A percentile compares a stretch with the other conserved stretches of the same genome.
phyloP scores from a whole-genome alignment of 139 green algal species.

The Axilococcus clingmanii region DNA sequence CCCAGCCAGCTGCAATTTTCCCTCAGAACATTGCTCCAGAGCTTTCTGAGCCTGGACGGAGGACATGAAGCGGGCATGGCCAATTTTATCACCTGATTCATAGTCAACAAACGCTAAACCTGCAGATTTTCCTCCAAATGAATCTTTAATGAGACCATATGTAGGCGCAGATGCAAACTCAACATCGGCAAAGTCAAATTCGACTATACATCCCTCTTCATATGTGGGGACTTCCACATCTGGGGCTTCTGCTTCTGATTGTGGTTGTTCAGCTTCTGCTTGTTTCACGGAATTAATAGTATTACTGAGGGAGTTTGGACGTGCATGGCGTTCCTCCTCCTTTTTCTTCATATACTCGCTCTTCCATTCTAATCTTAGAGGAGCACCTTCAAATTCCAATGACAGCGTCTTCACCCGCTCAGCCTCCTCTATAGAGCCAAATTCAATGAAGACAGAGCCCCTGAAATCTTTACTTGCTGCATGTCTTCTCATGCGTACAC shows the following conservation, averaged over 20 bases:
- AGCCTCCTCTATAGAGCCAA: conserved; percentile 38
- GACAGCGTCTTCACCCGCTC: conserved; percentile 11
- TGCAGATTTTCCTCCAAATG: conserved; percentile 34
- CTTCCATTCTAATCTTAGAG: conserved; percentile 55
- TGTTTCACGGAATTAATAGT: background rate
- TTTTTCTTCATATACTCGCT: conserved; percentile 51
- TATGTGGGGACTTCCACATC: conserved; percentile 5
- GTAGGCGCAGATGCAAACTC: conserved; percentile 22
- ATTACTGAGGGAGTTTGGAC: conserved; percentile 9
- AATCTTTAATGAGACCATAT: conserved; percentile 33
- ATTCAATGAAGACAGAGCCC: conserved; percentile 75
- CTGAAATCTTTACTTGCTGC: conserved; percentile 69
- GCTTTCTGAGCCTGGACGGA: conserved; percentile 25
- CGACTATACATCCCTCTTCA: conserved; percentile 24
- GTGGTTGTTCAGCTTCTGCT: background rate
- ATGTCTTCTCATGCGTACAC: conserved; percentile 71
- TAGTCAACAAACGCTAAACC: conserved; percentile 43
- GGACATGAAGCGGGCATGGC: conserved; percentile 37
- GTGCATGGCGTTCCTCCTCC: conserved; percentile 39
- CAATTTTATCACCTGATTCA: conserved; percentile 18
- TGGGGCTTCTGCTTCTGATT: background rate
- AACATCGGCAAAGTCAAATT: conserved; percentile 27
- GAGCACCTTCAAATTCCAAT: conserved; percentile 57
- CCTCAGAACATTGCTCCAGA: conserved; percentile 20
- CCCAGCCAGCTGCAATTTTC: conserved; percentile 31